Evolutionary conservation across 306 rosid species (phyloP).

Genomic region (Lupinus albus): DNA sequence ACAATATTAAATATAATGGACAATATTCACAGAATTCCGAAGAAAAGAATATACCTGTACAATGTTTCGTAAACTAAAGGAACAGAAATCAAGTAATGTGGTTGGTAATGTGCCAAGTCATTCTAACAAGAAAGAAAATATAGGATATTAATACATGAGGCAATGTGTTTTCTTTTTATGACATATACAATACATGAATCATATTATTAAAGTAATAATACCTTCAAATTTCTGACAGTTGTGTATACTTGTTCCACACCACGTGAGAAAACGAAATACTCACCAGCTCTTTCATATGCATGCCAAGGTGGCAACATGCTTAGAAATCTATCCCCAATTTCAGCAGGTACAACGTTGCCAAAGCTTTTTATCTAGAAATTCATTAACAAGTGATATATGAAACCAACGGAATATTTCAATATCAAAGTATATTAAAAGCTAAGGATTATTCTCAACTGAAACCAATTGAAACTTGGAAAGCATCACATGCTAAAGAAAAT

Average conservation of each 20-base stretch:
- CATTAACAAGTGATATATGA: slow-evolving; percentile 22
- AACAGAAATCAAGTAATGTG: slow-evolving; percentile 77
- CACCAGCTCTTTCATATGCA: slow-evolving; percentile 89
- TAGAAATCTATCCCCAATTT: slow-evolving; percentile 81
- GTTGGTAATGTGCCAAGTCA: slow-evolving; percentile 75
- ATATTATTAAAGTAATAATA: slow-evolving; percentile 41
- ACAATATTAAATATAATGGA: slow-evolving; percentile 24
- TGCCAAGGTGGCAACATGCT: slow-evolving; percentile 98
- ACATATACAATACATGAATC: slow-evolving; percentile 32
- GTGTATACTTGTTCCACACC: slow-evolving; percentile 88
- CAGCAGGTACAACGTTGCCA: slow-evolving; percentile 74
- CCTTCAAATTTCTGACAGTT: slow-evolving; percentile 85
- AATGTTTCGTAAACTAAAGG: slow-evolving; percentile 92
- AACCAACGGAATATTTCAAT: slow-evolving; percentile 11
- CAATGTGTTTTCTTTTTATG: slow-evolving; percentile 13
- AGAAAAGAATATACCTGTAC: slow-evolving; percentile 64
- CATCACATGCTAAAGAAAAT: slow-evolving; percentile 10
- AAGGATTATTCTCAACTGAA: slow-evolving; percentile 32
- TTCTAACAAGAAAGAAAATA: slow-evolving; percentile 48
- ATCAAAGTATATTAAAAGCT: slow-evolving; percentile 31
- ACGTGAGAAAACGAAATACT: slow-evolving; percentile 75
- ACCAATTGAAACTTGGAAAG: slow-evolving; percentile 30
- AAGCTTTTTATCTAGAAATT: slow-evolving; percentile 67
- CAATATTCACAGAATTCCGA: slow-evolving; percentile 22
- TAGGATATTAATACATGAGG: slow-evolving; percentile 17